A percentile compares a stretch with the other conserved stretches of the same genome.
Evolutionary conservation across 768 basidiomycete genomes (phyloP).

Genomic region (Mycena epipterygia): DNA sequence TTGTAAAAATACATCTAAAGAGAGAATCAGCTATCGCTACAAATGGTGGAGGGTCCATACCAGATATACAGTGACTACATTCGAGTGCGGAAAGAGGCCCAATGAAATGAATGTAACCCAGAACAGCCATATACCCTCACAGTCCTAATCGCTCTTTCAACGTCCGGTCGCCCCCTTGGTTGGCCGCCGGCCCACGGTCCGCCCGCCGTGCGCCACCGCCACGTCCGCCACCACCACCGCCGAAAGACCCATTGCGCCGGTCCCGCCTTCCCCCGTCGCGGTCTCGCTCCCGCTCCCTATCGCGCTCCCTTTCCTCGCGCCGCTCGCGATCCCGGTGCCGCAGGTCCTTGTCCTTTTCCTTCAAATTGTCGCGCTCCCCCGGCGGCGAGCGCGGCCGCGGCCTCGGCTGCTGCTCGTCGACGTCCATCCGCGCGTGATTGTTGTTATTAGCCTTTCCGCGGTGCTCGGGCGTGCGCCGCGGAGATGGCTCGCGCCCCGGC

Average conservation of each 20-base stretch:
- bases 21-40: slow-evolving; percentile 47
- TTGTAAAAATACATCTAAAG: slow-evolving; percentile 43
- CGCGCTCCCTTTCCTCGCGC: slow-evolving; percentile 51
- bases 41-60: slow-evolving; percentile 29
- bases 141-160: slow-evolving; percentile 89
- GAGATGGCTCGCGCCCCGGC: slow-evolving; percentile 32
- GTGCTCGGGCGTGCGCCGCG: slow-evolving; percentile 34
- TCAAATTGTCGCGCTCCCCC: slow-evolving; percentile 51
- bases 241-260: slow-evolving; percentile 37
- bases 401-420: slow-evolving; percentile 69
- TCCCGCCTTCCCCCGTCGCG: slow-evolving; percentile 50
- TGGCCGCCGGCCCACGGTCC: slow-evolving; percentile 44
- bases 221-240: slow-evolving; percentile 53
- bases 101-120: slow-evolving; percentile 10
- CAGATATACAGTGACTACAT: slow-evolving; percentile 33
- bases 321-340: slow-evolving; percentile 52
- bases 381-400: slow-evolving; percentile 61
- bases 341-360: slow-evolving; percentile 43
- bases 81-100: slow-evolving; percentile 21
- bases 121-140: slow-evolving; percentile 51
- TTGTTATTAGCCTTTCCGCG: slow-evolving; percentile 45
- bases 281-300: slow-evolving; percentile 49
- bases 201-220: slow-evolving; percentile 48
- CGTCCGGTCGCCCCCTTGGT: slow-evolving; percentile 76
- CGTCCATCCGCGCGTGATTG: slow-evolving; percentile 58